Evolutionary conservation across 768 basidiomycete genomes (phyloP).

Genomic region (Mycena latifolia): DNA sequence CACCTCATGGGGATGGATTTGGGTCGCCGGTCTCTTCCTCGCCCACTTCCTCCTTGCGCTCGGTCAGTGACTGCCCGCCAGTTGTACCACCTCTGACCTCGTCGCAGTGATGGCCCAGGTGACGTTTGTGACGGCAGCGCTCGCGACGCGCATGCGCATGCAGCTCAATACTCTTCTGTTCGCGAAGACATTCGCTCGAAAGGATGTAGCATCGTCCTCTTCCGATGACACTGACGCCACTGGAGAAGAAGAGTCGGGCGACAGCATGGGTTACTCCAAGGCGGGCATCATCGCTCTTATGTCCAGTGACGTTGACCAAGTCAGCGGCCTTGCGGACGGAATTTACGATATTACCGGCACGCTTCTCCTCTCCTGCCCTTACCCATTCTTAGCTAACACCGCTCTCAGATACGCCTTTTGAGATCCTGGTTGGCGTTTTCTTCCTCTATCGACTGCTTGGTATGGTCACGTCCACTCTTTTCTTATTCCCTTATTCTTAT

Average conservation of each 20-base stretch:
- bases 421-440: background rate
- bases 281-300: background rate
- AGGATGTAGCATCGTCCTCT: background rate
- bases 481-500: no score
- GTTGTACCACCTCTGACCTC: background rate
- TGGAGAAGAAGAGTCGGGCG: background rate
- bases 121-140: background rate
- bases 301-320: background rate
- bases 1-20: background rate
- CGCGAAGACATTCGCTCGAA: background rate
- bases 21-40: background rate
- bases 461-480: background rate
- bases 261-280: background rate
- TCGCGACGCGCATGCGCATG: background rate
- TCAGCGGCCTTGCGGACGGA: background rate
- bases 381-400: background rate
- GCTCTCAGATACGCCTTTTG: background rate
- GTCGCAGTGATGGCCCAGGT: background rate
- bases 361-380: no score
- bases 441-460: slow-evolving; percentile 1
- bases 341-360: background rate
- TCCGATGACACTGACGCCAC: no score
- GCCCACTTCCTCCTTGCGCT: no score
- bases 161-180: background rate
- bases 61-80: no score